Base-by-base conservation (phyloP, 2,329 filamentous ascomycete species). In the Sordariomycetes sp. region DNA sequence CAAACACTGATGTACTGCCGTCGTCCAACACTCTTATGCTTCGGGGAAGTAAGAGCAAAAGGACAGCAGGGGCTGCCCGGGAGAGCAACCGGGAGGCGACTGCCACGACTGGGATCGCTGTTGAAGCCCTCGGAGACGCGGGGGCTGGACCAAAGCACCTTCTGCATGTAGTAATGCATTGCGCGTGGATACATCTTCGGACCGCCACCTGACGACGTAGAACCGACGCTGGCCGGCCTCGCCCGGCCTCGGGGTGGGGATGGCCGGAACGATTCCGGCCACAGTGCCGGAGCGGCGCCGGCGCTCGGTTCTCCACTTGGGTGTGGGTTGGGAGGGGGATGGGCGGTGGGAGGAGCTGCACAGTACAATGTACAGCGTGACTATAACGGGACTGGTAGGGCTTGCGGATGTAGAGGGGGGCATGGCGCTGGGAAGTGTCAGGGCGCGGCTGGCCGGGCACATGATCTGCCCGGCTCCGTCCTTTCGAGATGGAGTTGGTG, bases 181-280 rank as follows among this genome's bases (percentile, higher is more conserved):
- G 53, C 13, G n/a, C 20, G 15, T 25, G 15, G 34, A 54, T 25
- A 54, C 34, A 24, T 25, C 32, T 28, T 25, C 20, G 15, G 25
- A 22, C 35, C 54, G 36, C 24, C 50, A 25, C 36, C 25, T 32
- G 28, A 32, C 28, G 28, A 32, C 28, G 45, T 42, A 52, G 28
- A 34, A 55, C 59, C 60, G 59, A 59, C 50, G 54, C 59, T 60
- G 56, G 55, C 60, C 60, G 60, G 60, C 57, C 57, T 56, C 48
- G 32, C 55, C 42, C 45, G 55, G 42, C 39, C 28, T 53, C 54
- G 59, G 57, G 57, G 53, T 55, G 64, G 62, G 59, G 52, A 58
- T 66, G 66, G 66, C 67, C 66, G 67, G 66, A 69, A 69, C 55
- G 1, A 54, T 69, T 69, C 67, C 67, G 67, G 67, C 67, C 67